These are phyloP conservation scores for Thalassiosira mediterranea DNA, from an alignment of 352 stramenopile genomes.

Conservation along the genomic window DNA sequence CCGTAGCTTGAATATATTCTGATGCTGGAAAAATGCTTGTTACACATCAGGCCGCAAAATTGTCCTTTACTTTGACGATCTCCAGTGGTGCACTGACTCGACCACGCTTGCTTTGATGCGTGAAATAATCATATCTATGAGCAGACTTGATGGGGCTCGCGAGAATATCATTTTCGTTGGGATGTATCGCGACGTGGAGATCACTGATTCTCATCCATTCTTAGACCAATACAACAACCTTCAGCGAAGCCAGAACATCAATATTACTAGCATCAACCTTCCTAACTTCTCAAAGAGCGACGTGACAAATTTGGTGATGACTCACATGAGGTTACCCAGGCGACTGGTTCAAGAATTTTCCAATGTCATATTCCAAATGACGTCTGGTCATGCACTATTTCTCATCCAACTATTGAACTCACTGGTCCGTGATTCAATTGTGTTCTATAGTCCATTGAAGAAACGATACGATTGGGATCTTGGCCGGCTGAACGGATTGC, in stretches of 20 bases:
- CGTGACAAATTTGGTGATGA: slow-evolving; percentile 28
- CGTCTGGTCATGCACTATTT: slow-evolving; percentile 38
- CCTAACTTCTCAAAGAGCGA: slow-evolving; percentile 25
- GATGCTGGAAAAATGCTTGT: no score
- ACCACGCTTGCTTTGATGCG: slow-evolving; percentile 9
- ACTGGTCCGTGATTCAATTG: slow-evolving; percentile 23
- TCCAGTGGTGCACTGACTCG: slow-evolving; percentile 23
- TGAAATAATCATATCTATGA: slow-evolving; percentile 22
- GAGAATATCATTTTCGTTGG: slow-evolving; percentile 24
- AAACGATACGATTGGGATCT: slow-evolving; percentile 30
- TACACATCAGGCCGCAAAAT: neutral
- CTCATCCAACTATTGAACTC: slow-evolving; percentile 46
- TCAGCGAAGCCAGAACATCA: slow-evolving; percentile 2
- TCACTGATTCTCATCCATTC: slow-evolving; percentile 18
- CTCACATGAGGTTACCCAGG: slow-evolving; percentile 26
- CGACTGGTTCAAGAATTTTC: slow-evolving; percentile 28
- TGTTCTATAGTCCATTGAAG: slow-evolving; percentile 30
- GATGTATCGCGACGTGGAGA: slow-evolving; percentile 14
- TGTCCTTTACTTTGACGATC: neutral
- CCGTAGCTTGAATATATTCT: no score
- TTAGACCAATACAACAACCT: slow-evolving; percentile 5
- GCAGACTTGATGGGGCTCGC: neutral
- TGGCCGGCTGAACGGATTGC: neutral
- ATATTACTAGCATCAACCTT: slow-evolving; percentile 21
- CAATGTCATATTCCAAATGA: slow-evolving; percentile 36